A percentile compares a stretch with the other conserved stretches of the same genome.
These are phyloP conservation scores for Venustampulla echinocandica DNA, from an alignment of 495 filamentous ascomycete species.

Conservation along the genomic window DNA sequence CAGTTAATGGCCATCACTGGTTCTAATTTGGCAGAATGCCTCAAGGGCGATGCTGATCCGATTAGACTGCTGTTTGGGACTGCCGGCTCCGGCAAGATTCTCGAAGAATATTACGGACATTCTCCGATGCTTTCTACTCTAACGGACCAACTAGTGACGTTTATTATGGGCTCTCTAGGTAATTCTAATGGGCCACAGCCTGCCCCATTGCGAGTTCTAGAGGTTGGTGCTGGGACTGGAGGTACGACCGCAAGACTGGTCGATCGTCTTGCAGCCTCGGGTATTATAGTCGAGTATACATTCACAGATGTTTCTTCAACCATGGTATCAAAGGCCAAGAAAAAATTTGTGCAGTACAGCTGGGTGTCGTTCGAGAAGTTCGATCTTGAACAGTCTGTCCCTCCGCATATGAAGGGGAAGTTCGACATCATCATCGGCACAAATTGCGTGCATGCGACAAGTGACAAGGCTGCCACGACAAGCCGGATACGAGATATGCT, in stretches of 20 bases:
- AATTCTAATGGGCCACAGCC: neutral
- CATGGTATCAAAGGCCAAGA: slow-evolving; percentile 40
- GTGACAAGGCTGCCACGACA: slow-evolving; percentile 37
- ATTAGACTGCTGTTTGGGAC: slow-evolving; percentile 29
- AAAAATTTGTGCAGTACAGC: slow-evolving; percentile 30
- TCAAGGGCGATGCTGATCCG: slow-evolving; percentile 27
- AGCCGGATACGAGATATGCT: slow-evolving; percentile 28
- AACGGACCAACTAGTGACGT: neutral
- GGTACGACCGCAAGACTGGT: slow-evolving; percentile 27
- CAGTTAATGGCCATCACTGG: slow-evolving; percentile 25
- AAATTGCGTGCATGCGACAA: slow-evolving; percentile 44
- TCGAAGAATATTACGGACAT: slow-evolving; percentile 11
- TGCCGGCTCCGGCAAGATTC: slow-evolving; percentile 19
- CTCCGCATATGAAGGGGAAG: slow-evolving; percentile 30
- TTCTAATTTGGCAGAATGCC: slow-evolving; percentile 25
- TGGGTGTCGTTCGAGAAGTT: slow-evolving; percentile 27
- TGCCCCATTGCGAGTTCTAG: slow-evolving; percentile 32
- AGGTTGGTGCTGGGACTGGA: slow-evolving; percentile 40
- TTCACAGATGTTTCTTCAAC: slow-evolving; percentile 43
- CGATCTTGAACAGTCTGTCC: slow-evolving; percentile 37
- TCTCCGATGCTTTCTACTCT: slow-evolving; percentile 1
- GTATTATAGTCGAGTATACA: slow-evolving; percentile 31
- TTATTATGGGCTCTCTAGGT: neutral
- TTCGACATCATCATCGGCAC: slow-evolving; percentile 46
- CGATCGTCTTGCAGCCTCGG: slow-evolving; percentile 2